Evolutionary conservation across 148 eudicot genomes (phyloP), one percentile per base, ranked within the genome.

Genomic region (Suaeda aralocaspica): DNA sequence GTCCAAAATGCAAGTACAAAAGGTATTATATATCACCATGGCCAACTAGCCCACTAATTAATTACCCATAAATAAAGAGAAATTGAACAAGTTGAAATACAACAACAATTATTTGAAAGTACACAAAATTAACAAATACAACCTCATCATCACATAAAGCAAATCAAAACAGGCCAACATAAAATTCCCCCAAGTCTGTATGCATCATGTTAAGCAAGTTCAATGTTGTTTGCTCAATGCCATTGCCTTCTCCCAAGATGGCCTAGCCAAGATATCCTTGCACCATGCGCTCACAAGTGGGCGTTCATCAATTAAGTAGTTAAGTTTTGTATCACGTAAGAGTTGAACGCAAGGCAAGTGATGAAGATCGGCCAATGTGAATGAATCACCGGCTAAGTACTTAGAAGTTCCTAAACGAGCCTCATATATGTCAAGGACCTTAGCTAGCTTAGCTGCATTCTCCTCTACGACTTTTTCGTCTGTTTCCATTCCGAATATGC

Each of bases 341-440:
- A 44, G 48, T 21, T 81, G 72, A 9, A 84, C 5, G 49, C 3
- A 21, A 0, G 97, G 94, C 30, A 88, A 74, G 75, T 91, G 93
- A 58, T 88, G 92, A n/a, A 91, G 77, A 81, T 91, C 97, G 0
- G 73, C 94, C 60, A 91, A 55, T 30, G 86, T 75, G 76, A 75
- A 88, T 19, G 67, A 24, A 8, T 85, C 90, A 9, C 90, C 94
- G 0, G 80, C 89, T 72, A 91, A 75, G 78, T 88, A 91, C 87
- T 87, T 91, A n/a, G 84, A 81, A n/a, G 73, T 48, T 0, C 76
- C 58, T 74, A 91, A 59, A 0, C 84, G 89, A 1, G 86, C 67
- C 76, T 91, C 97, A 44, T 88, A 91, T 7, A 91, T 63, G 31
- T 91, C 94, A 0, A 91, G 83, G 52, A 88, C 80, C 73, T 85